A percentile compares a stretch with the other conserved stretches of the same genome.
phyloP scores from a whole-genome alignment of 192 early-diverging fungal genomes.

The Allomyces javanicus region DNA sequence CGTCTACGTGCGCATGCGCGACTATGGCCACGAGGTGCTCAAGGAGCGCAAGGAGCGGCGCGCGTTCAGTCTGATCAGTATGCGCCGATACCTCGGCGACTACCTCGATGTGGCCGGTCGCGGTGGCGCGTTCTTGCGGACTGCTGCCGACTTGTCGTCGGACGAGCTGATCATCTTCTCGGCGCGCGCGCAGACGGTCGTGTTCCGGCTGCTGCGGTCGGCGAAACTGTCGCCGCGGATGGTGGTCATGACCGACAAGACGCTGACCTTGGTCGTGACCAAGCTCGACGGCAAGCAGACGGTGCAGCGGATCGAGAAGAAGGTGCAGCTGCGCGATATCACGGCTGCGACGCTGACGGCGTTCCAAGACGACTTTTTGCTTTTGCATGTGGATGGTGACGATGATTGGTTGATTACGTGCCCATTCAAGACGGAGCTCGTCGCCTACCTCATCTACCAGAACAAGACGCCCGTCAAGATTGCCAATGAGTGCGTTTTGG shows the following conservation, averaged over 20 bases:
- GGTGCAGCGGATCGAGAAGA: constrained; percentile 26
- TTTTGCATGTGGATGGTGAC: constrained; percentile 36
- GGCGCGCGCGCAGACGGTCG: background rate
- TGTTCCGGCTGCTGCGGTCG: constrained; percentile 26
- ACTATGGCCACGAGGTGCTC: constrained; percentile 81
- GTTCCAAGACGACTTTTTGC: constrained; percentile 50
- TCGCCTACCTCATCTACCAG: constrained; percentile 35
- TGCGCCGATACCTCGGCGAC: constrained; percentile 77
- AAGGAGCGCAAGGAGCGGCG: constrained; percentile 78
- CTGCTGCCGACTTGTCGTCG: background rate
- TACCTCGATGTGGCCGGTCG: constrained; percentile 50
- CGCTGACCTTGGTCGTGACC: constrained; percentile 37
- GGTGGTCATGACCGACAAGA: constrained; percentile 43
- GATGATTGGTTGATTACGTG: constrained; percentile 44
- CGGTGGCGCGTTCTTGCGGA: constrained; percentile 6
- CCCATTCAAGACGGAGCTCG: constrained; percentile 51
- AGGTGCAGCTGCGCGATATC: constrained; percentile 29
- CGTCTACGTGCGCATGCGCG: constrained; percentile 74
- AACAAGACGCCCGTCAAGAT: constrained; percentile 50
- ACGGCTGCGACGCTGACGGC: constrained; percentile 42
- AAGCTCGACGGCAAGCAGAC: constrained; percentile 30
- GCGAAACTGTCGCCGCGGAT: constrained; percentile 47
- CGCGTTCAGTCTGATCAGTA: constrained; percentile 58
- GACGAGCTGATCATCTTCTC: background rate
- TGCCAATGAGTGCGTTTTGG: constrained; percentile 25